These are phyloP conservation scores for Raphanus hybrid DNA, from an alignment of 441 rosid species.

Conservation along the genomic window DNA sequence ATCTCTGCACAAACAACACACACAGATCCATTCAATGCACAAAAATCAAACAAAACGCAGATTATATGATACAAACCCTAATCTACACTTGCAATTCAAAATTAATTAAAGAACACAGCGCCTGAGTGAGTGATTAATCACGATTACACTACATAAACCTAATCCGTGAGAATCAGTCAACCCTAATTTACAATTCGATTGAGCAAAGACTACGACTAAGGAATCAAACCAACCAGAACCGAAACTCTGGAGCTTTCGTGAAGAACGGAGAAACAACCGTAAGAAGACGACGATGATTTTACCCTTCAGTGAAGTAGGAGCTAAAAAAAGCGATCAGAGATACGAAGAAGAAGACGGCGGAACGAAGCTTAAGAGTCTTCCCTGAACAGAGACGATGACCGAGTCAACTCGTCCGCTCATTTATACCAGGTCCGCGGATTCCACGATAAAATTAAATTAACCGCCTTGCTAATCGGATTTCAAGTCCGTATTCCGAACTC, in stretches of 20 bases:
- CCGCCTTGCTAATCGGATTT: constrained; percentile 5
- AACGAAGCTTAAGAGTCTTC: not conserved
- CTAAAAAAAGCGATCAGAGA: not conserved
- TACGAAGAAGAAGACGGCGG: constrained; percentile 17
- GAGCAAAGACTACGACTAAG: not conserved
- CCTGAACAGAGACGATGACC: constrained; percentile 16
- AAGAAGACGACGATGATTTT: not conserved
- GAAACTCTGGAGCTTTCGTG: not conserved
- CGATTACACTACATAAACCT: not conserved
- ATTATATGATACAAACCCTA: not conserved
- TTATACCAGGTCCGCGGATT: constrained; percentile 24
- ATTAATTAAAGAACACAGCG: not conserved
- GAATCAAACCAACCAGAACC: constrained; percentile 14
- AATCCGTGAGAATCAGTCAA: not conserved
- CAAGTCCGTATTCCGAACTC: not conserved
- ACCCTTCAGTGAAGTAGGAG: constrained; percentile 11
- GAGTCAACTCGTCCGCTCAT: constrained; percentile 5
- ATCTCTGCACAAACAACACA: constrained; percentile 55
- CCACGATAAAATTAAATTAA: not conserved
- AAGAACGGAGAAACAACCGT: not conserved
- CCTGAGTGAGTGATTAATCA: not conserved
- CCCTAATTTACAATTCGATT: constrained; percentile 1
- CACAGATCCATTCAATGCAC: not conserved
- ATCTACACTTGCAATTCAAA: not conserved
- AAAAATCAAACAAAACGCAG: too few relatives aligned